Evolutionary conservation across 768 basidiomycete genomes (phyloP).

Genomic region (Imleria badia): DNA sequence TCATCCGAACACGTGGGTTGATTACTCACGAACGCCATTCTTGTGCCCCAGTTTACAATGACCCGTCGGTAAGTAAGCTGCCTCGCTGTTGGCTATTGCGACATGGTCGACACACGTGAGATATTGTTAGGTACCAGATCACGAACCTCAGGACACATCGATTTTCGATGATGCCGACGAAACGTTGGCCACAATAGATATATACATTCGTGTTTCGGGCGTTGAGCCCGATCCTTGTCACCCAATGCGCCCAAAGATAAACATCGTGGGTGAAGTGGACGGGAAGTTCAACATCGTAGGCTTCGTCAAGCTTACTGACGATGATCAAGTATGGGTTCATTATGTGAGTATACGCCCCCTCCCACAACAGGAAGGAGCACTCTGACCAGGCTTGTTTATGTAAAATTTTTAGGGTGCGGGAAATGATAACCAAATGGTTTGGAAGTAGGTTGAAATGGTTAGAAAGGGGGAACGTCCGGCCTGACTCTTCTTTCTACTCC

Average conservation of each 20-base stretch:
- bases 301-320: conserved; percentile 52
- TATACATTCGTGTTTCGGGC: conserved; percentile 44
- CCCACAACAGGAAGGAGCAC: not conserved
- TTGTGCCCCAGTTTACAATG: conserved; percentile 47
- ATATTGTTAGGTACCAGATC: conserved; percentile 25
- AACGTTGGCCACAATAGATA: conserved; percentile 47
- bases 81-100: not conserved
- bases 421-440: conserved; percentile 50
- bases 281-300: conserved; percentile 52
- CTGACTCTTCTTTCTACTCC: not conserved
- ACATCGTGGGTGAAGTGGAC: conserved; percentile 53
- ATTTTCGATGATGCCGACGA: conserved; percentile 56
- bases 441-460: conserved; percentile 44
- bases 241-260: conserved; percentile 52
- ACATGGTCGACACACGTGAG: conserved; percentile 1
- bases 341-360: conserved; percentile 46
- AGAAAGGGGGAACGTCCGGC: not conserved
- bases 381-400: conserved; percentile 5
- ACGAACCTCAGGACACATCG: conserved; percentile 38
- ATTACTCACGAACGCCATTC: conserved; percentile 1
- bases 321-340: conserved; percentile 60
- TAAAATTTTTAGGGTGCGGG: conserved; percentile 45
- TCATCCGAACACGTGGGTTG: not conserved
- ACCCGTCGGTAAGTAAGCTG: conserved; percentile 27
- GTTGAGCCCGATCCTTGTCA: conserved; percentile 46